Conservation (phyloP, 73 alveolate genomes). For the Loxodes magnus region DNA sequence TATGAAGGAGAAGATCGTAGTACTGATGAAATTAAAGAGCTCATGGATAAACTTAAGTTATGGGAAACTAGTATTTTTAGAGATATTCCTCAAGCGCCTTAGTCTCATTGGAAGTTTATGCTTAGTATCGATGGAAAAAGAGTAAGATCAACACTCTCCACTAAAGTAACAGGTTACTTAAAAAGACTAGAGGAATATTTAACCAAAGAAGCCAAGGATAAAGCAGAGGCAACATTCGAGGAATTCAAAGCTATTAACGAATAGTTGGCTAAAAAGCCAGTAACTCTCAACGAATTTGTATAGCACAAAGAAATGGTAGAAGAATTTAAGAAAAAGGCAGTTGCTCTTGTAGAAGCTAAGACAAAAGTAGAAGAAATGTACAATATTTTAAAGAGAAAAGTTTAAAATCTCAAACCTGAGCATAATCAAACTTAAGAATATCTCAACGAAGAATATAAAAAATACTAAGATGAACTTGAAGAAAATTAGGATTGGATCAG, state of each 20-base stretch:
- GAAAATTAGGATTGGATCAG: constrained; percentile 41
- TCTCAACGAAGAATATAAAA: constrained; percentile 40
- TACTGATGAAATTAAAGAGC: constrained; percentile 32
- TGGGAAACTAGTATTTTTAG: constrained; percentile 48
- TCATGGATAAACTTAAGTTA: constrained; percentile 38
- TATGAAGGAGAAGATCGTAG: constrained; percentile 45
- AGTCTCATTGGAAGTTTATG: constrained; percentile 40
- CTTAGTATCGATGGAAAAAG: constrained; percentile 52
- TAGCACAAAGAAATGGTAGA: constrained; percentile 44
- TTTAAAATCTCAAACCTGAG: constrained; percentile 34
- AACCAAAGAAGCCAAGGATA: constrained; percentile 39
- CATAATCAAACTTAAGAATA: constrained; percentile 32
- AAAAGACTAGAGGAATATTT: constrained; percentile 45
- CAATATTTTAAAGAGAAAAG: constrained; percentile 27
- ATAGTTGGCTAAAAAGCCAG: constrained; percentile 30
- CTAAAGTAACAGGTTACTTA: constrained; percentile 34
- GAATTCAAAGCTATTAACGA: constrained; percentile 18
- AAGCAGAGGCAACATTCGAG: constrained; percentile 36
- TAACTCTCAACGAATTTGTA: constrained; percentile 48
- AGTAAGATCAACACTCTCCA: constrained; percentile 45
- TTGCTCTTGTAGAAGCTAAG: constrained; percentile 13
- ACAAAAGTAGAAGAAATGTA: constrained; percentile 44
- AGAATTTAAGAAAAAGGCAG: constrained; percentile 21
- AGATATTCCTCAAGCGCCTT: constrained; percentile 16
- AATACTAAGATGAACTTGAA: constrained; percentile 34